Evolutionary conservation across 2,329 filamentous ascomycete species (phyloP).

Genomic region (Emmonsia crescens): DNA sequence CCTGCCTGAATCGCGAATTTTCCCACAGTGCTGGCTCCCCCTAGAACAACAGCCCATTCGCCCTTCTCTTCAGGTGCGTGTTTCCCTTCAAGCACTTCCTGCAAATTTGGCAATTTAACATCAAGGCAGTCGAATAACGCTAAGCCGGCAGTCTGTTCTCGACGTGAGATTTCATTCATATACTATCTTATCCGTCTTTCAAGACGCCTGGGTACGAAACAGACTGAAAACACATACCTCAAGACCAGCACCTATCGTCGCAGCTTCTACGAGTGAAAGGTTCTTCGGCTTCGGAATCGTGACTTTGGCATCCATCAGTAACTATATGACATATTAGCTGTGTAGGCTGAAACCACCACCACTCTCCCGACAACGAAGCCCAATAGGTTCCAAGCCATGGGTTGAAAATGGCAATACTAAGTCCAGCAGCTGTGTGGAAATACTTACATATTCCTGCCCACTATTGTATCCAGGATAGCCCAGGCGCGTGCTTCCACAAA

Average conservation of each 20-base stretch:
- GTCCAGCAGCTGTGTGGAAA: too few species aligned
- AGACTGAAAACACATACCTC: slow-evolving; percentile 9
- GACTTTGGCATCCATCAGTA: slow-evolving; percentile 22
- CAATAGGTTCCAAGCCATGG: neutral
- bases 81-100: slow-evolving; percentile 12
- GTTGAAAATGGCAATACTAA: neutral
- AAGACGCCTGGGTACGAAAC: slow-evolving; percentile 4
- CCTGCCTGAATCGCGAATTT: slow-evolving; percentile 19
- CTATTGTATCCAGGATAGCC: slow-evolving; percentile 17
- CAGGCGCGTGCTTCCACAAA: slow-evolving; percentile 23
- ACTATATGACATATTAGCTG: slow-evolving; percentile 11
- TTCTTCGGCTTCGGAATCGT: slow-evolving; percentile 22
- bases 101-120: slow-evolving; percentile 15
- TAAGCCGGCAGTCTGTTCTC: slow-evolving; percentile 17
- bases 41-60: slow-evolving; percentile 26
- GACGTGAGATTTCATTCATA: neutral
- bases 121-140: slow-evolving; percentile 16
- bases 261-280: slow-evolving; percentile 20
- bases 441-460: slow-evolving; percentile 20
- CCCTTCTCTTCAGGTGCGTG: slow-evolving; percentile 2
- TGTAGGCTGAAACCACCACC: neutral
- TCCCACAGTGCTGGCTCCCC: slow-evolving; percentile 24
- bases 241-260: slow-evolving; percentile 20
- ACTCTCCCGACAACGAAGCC: neutral
- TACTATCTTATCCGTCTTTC: neutral